These are phyloP conservation scores for Plasmodium gonderi DNA, from an alignment of 169 alveolate species.

Conservation along the genomic window DNA sequence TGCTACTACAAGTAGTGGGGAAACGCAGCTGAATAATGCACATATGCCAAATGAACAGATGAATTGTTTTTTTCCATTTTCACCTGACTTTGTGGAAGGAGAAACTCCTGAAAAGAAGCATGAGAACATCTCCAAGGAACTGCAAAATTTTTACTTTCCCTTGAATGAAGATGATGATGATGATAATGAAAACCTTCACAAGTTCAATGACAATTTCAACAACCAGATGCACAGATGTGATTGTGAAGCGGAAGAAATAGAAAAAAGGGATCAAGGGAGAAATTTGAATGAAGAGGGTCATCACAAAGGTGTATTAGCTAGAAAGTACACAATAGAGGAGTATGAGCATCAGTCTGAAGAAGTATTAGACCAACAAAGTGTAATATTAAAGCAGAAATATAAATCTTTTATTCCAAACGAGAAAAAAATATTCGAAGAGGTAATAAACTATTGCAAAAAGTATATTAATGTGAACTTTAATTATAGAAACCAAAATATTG, in stretches of 20 bases:
- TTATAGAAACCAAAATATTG: slow-evolving; percentile 47
- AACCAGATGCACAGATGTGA: not conserved
- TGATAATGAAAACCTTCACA: not conserved
- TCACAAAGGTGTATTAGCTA: not conserved
- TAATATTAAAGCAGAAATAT: not conserved
- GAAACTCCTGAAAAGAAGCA: not conserved
- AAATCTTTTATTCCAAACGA: slow-evolving; percentile 1
- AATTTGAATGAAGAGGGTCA: not conserved
- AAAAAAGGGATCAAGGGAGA: not conserved
- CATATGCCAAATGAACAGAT: no score
- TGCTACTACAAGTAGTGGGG: not conserved
- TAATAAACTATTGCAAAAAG: slow-evolving; percentile 50
- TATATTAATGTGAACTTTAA: slow-evolving; percentile 25
- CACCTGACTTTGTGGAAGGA: not conserved
- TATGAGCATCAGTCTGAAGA: not conserved
- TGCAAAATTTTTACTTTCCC: not conserved
- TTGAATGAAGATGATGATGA: not conserved
- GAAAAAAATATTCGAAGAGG: slow-evolving; percentile 44
- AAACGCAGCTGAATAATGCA: not conserved
- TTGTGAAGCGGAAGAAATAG: not conserved
- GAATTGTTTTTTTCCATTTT: no score
- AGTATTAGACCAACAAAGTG: not conserved
- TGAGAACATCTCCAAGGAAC: not conserved
- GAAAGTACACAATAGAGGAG: not conserved
- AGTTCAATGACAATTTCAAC: not conserved